Conservation (phyloP, 1,139 yeast species). For the Taphrina communis region DNA sequence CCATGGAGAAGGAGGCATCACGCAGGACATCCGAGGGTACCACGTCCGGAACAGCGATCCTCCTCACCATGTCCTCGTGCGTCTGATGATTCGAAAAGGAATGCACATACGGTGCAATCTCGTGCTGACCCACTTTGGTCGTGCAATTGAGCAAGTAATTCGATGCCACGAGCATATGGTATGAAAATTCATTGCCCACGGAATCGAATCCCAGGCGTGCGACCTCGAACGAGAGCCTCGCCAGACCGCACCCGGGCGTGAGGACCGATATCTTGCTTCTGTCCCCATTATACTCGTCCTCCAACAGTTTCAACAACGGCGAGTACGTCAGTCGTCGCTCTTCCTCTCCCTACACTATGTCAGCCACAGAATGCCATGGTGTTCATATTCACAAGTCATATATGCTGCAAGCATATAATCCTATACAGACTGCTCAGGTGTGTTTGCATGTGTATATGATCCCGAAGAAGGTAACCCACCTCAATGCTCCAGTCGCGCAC, state of each 20-base stretch:
- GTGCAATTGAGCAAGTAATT: constrained; percentile 65
- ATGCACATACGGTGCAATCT: constrained; percentile 74
- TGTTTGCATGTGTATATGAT: no score
- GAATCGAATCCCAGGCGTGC: constrained; percentile 64
- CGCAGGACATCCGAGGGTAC: constrained; percentile 47
- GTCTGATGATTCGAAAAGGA: constrained; percentile 70
- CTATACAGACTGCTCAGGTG: no score
- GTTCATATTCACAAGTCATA: no score
- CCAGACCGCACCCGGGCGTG: constrained; percentile 86
- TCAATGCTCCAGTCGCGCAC: constrained; percentile 74
- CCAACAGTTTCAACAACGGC: constrained; percentile 58
- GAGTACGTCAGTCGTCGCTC: constrained; percentile 53
- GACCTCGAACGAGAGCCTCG: constrained; percentile 75
- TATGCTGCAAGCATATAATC: no score
- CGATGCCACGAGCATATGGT: constrained; percentile 77
- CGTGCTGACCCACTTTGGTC: constrained; percentile 62
- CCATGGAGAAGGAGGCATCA: constrained; percentile 63
- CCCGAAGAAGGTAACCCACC: neutral
- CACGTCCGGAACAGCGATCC: constrained; percentile 56
- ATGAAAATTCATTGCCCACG: constrained; percentile 86
- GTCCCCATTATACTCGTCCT: constrained; percentile 55
- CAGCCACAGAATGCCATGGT: neutral
- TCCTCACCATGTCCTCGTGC: constrained; percentile 61
- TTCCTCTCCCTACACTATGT: constrained; percentile 32
- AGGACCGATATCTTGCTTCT: constrained; percentile 56